phyloP scores from a whole-genome alignment of 2,329 filamentous ascomycete species.

The Diaporthe citriasiana region DNA sequence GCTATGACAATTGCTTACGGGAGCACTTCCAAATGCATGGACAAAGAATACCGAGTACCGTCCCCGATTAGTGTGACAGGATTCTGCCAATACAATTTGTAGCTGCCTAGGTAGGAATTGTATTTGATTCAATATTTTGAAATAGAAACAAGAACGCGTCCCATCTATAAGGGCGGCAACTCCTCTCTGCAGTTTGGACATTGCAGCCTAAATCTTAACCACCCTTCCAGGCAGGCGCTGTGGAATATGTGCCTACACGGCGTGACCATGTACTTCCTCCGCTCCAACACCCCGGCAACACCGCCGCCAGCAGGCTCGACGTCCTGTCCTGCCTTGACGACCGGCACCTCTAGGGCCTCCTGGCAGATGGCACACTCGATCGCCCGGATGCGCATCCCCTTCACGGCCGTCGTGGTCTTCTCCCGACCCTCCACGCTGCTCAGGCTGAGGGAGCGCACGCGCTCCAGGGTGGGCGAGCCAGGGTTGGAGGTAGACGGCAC shows the following conservation, averaged over 20 bases:
- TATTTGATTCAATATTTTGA: neutral
- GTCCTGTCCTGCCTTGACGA: slow-evolving; percentile 73
- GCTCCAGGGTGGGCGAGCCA: slow-evolving; percentile 50
- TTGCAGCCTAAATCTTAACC: slow-evolving; percentile 94
- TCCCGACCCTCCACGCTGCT: slow-evolving; percentile 50
- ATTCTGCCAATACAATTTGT: neutral
- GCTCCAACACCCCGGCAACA: slow-evolving; percentile 78
- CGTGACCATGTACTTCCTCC: slow-evolving; percentile 95
- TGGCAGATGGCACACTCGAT: slow-evolving; percentile 98
- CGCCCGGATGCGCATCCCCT: slow-evolving; percentile 55
- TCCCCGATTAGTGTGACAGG: neutral
- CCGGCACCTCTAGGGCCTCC: slow-evolving; percentile 89
- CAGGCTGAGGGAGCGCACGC: slow-evolving; percentile 49
- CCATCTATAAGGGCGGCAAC: slow-evolving; percentile 81
- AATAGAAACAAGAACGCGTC: slow-evolving; percentile 1
- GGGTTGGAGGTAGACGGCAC: slow-evolving; percentile 52
- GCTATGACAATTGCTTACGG: too few species aligned
- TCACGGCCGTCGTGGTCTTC: slow-evolving; percentile 46
- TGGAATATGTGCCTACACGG: slow-evolving; percentile 98
- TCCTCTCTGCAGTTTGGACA: slow-evolving; percentile 96
- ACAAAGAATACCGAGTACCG: neutral
- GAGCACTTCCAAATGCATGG: neutral
- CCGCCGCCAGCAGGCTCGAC: slow-evolving; percentile 61
- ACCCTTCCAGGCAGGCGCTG: slow-evolving; percentile 89
- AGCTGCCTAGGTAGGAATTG: neutral